A percentile compares a stretch with the other conserved stretches of the same genome.
These are phyloP conservation scores for Erigeron canadensis DNA, from an alignment of 129 eudicot genomes.

Conservation along the genomic window DNA sequence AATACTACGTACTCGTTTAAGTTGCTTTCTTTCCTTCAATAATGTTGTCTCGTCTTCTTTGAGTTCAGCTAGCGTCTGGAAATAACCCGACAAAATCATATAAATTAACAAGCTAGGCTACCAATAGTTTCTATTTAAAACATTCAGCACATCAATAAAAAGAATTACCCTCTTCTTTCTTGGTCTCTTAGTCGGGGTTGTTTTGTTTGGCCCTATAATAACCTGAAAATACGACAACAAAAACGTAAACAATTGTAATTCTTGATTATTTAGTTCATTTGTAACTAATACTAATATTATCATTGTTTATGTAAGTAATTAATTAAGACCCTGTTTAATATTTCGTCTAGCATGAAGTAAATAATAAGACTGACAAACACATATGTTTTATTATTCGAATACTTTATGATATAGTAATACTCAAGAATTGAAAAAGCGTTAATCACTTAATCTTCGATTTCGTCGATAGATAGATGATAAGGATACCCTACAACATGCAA, in stretches of 20 bases:
- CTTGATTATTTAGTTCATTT: not conserved
- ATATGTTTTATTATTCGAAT: not conserved
- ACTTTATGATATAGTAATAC: not conserved
- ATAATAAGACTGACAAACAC: conserved; percentile 17
- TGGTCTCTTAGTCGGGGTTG: conserved; percentile 46
- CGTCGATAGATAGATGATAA: conserved; percentile 23
- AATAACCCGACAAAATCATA: not conserved
- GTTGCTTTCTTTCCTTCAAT: conserved; percentile 41
- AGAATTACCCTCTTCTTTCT: conserved; percentile 49
- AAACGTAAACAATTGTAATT: not conserved
- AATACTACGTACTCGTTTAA: conserved; percentile 32
- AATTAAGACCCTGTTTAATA: no score
- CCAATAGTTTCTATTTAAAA: no score
- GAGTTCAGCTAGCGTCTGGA: conserved; percentile 43
- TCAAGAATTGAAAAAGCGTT: not conserved
- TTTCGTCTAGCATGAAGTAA: not conserved
- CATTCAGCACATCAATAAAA: not conserved
- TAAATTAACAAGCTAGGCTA: not conserved
- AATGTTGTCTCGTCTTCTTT: conserved; percentile 35
- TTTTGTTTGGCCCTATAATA: conserved; percentile 28
- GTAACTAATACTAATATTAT: not conserved
- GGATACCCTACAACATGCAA: conserved; percentile 27
- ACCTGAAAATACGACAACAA: conserved; percentile 28
- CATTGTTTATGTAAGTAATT: no score
- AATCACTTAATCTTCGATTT: conserved; percentile 14